A percentile compares a stretch with the other conserved stretches of the same genome.
Conservation (phyloP, 257 asterid genomes). For the Cruciata laevipes region DNA sequence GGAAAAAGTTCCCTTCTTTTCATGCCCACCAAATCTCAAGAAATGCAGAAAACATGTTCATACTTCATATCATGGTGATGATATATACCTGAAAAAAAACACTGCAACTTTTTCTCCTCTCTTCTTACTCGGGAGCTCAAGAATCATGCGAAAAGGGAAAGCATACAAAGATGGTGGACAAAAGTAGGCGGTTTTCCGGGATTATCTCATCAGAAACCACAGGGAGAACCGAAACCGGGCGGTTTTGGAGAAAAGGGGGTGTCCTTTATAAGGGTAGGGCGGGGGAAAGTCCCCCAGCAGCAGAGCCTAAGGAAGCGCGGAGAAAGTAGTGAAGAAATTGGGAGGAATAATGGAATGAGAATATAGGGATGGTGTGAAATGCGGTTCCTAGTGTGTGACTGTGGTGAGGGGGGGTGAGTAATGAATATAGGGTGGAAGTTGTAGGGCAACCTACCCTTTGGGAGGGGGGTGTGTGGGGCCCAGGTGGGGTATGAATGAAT, state of each 20-base stretch:
- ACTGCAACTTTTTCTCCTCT: not conserved
- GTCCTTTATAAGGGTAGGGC: not conserved
- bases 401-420: not conserved
- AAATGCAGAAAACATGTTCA: not conserved
- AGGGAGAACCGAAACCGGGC: not conserved
- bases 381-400: not conserved
- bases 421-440: not conserved
- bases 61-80: no score
- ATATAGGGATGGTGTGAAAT: not conserved
- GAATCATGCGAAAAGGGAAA: conserved; percentile 38
- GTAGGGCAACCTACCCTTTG: conserved; percentile 1
- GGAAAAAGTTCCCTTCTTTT: not conserved
- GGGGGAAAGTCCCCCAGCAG: conserved; percentile 73
- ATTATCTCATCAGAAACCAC: not conserved
- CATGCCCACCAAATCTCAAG: not conserved
- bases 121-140: not conserved
- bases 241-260: not conserved
- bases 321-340: conserved; percentile 27
- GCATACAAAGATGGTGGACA: conserved; percentile 84
- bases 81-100: not conserved
- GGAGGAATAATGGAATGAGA: not conserved
- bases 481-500: conserved; percentile 25
- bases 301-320: conserved; percentile 90
- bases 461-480: conserved; percentile 13
- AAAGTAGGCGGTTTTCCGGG: conserved; percentile 36